phyloP scores from a whole-genome alignment of 2,329 filamentous ascomycete species.

The Claviceps paspali region DNA sequence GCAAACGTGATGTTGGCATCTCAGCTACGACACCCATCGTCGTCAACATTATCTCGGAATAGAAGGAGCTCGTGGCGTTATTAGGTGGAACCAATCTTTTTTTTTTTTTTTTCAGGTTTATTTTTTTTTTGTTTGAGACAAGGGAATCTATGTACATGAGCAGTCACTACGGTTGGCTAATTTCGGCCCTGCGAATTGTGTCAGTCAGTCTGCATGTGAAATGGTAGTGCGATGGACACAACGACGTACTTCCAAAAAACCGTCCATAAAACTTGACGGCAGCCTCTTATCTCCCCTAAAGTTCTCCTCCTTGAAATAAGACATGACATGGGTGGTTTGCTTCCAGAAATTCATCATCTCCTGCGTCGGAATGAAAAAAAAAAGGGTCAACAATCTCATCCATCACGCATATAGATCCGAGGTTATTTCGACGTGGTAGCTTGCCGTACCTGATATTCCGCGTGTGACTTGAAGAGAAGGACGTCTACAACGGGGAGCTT shows the following conservation, averaged over 20 bases:
- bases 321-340: slow-evolving; percentile 87
- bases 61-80: slow-evolving; percentile 18
- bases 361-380: slow-evolving; percentile 27
- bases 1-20: background rate
- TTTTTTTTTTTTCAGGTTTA: background rate
- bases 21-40: background rate
- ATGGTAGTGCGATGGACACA: background rate
- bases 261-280: slow-evolving; percentile 81
- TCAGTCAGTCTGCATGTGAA: slow-evolving; percentile 8
- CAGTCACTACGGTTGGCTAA: slow-evolving; percentile 21
- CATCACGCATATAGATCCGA: background rate
- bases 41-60: slow-evolving; percentile 6
- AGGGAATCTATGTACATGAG: slow-evolving; percentile 21
- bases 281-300: slow-evolving; percentile 61
- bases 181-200: slow-evolving; percentile 34
- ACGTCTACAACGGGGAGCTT: slow-evolving; percentile 82
- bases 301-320: slow-evolving; percentile 83
- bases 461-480: slow-evolving; percentile 75
- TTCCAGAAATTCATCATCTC: slow-evolving; percentile 99
- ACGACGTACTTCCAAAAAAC: slow-evolving; percentile 74
- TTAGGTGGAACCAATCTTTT: slow-evolving; percentile 10
- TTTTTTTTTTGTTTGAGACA: background rate
- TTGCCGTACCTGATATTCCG: slow-evolving; percentile 70
- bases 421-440: slow-evolving; percentile 19
- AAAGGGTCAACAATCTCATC: background rate